Conservation (phyloP, 768 basidiomycete species). For the Dioszegia crocea region DNA sequence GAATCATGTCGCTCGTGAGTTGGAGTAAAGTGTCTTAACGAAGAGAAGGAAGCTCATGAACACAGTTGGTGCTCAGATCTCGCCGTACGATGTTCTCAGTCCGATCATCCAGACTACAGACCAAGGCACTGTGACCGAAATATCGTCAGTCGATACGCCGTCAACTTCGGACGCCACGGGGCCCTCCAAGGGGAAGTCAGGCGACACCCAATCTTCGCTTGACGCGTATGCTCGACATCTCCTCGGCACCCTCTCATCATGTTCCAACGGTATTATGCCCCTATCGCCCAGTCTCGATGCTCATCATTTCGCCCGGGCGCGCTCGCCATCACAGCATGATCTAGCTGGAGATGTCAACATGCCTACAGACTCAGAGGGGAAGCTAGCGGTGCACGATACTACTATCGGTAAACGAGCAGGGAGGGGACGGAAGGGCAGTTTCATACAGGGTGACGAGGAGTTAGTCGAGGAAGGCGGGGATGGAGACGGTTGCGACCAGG, state of each 20-base stretch:
- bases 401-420: not conserved
- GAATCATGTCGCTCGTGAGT: conserved; percentile 74
- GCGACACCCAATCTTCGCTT: conserved; percentile 8
- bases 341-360: too few species aligned
- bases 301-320: too few species aligned
- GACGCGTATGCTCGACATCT: conserved; percentile 20
- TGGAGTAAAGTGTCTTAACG: not conserved
- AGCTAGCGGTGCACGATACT: not conserved
- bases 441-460: conserved; percentile 26
- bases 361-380: not conserved
- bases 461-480: conserved; percentile 21
- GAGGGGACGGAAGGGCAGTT: conserved; percentile 13
- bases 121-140: conserved; percentile 43
- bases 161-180: not conserved
- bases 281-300: too few species aligned
- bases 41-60: not conserved
- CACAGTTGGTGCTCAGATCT: conserved; percentile 56
- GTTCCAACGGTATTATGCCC: too few species aligned
- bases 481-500: conserved; percentile 58
- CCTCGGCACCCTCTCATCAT: not conserved
- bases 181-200: not conserved
- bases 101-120: conserved; percentile 58
- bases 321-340: too few species aligned
- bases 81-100: conserved; percentile 78
- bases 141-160: not conserved